Evolutionary conservation across 2,329 filamentous ascomycete genomes (phyloP), one percentile per base, ranked within the genome.

Genomic region (Tolypocladium capitatum): DNA sequence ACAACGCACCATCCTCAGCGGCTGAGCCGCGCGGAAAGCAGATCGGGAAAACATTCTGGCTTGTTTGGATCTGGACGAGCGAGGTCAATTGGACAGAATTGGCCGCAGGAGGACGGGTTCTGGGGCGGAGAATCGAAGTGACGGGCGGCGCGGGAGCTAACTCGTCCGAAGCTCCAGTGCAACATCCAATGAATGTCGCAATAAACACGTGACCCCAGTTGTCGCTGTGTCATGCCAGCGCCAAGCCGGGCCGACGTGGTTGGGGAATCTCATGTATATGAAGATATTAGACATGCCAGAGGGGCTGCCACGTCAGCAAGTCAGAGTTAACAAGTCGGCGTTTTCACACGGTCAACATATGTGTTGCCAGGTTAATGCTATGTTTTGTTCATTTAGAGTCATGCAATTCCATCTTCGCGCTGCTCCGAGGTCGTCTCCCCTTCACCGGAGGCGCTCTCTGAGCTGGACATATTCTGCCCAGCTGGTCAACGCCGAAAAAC

Each of bases 31-130:
- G 61, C 81, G 76, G 62, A 84, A 73, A 53, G 73, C 70, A 58
- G 80, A 73, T 71, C 83, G 74, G 52, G 82, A 73, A 61, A 86
- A 83, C 81, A 87, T 84, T 55, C 61, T 78, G 55, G 44, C 33
- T 38, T 46, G 1, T 30, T 5, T 11, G 20, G 33, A 7, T 27
- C 16, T 45, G 46, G 53, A 50, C 46, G 50, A 44, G 45, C 46
- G 50, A 44, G 45, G 47, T 54, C 53, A 60, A 59, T 58, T 57
- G 53, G 48, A 28, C 46, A 44, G 21, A 53, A 57, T 56, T 59
- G 52, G 45, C 48, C 16, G 16, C 24, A 30, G 38, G n/a, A 42
- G 16, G 38, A n/a, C 21, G 16, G 13, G 16, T 28, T n/a, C 20
- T 27, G 6, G 36, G 36, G 11, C 24, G n/a, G n/a, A n/a, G n/a